phyloP scores from a whole-genome alignment of 768 basidiomycete species.

The Leccinellum albellum region DNA sequence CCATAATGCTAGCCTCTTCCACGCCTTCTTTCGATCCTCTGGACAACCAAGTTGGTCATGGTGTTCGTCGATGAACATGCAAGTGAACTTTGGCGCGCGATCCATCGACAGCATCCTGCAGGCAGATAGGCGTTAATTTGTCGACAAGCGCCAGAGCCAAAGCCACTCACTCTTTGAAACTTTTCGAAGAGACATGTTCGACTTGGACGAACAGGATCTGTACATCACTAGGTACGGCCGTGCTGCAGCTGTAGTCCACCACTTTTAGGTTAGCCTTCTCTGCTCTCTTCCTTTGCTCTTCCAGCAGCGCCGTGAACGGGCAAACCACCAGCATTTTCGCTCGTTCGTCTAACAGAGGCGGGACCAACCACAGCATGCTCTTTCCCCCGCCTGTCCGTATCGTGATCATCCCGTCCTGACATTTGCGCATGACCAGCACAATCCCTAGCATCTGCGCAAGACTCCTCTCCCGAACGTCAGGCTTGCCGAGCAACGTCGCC shows the following conservation, averaged over 20 bases:
- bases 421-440: not conserved
- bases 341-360: not conserved
- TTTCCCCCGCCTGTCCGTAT: conserved; percentile 8
- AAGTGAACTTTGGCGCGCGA: not conserved
- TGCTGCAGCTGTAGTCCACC: not conserved
- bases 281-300: conserved; percentile 5
- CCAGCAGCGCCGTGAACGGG: conserved; percentile 1
- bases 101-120: not conserved
- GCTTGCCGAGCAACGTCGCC: not conserved
- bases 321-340: conserved; percentile 5
- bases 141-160: too few species aligned
- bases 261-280: not conserved
- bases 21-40: not conserved
- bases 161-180: not conserved
- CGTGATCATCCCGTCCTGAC: conserved; percentile 1
- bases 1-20: not conserved
- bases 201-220: conserved; percentile 11
- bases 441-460: not conserved
- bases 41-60: conserved; percentile 8
- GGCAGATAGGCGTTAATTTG: too few species aligned
- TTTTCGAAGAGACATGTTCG: not conserved
- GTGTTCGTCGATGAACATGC: conserved; percentile 2
- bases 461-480: not conserved
- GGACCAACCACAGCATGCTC: conserved; percentile 6
- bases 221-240: not conserved